Evolutionary conservation across 192 early-diverging fungal species (phyloP), one percentile per base, ranked within the genome.

Genomic region (Funneliformis geosporum): DNA sequence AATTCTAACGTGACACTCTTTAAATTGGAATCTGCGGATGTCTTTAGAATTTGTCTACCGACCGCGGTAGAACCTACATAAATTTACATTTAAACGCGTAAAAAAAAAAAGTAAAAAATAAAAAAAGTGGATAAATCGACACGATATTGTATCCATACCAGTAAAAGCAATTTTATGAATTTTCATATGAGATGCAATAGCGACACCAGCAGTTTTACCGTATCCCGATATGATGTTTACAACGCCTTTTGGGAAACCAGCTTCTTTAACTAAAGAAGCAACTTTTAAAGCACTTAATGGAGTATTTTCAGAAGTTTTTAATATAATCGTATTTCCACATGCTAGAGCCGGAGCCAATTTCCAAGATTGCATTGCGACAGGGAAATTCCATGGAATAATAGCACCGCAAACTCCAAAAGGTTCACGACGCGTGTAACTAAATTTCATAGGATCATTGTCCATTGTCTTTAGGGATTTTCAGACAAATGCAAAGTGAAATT

Each of bases 1-100:
- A 97, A 89, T 86, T 97, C 96, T n/a, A 97, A 83, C 0, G 90
- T 91, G 44, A 95, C 86, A 47, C 92, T 90, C 85, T 96, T 96
- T 76, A 92, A 84, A 44, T 90, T 88, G 75, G 84, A 85, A 43
- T 85, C 86, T 6, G 93, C 89, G 66, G 92, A 83, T 38, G 86
- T 81, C 38, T 85, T 81, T 83, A 90, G 88, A 70, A 95, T 86
- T 39, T 73, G 75, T 70, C 89, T 84, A 60, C 94, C 94, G 5
- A 91, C 93, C 25, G 75, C 80, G 12, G 94, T 93, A 12, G 89
- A 91, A 42, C 88, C 86, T 42, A 84, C 81, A 7, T 82, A 86
- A 42, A 33, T 33, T 33, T 33, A 33, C 33, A 33, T 33, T 33
- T 33, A 2, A 33, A 33, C 33, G 33, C 33, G 2, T 33, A n/a